Percentiles rank a stretch among this genome's conserved stretches.
These are phyloP conservation scores for Durusdinium trenchii DNA, from an alignment of 73 alveolate genomes.

Conservation along the genomic window DNA sequence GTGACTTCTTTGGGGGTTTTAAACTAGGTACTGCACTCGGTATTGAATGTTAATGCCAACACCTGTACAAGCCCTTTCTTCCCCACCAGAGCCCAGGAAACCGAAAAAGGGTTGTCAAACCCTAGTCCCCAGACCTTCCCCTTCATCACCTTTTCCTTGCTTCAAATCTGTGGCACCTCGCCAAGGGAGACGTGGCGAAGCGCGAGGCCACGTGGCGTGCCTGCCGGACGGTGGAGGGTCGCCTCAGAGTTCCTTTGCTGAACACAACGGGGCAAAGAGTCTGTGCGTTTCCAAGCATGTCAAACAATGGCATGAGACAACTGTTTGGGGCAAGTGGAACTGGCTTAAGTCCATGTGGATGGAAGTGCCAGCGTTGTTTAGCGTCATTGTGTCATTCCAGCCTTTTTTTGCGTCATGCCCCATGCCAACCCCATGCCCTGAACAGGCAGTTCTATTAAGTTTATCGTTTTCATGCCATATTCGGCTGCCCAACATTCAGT, in stretches of 20 bases:
- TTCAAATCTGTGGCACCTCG: background rate
- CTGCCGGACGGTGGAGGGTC: constrained; percentile 36
- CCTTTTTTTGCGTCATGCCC: too few species aligned
- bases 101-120: background rate
- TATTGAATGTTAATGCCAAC: background rate
- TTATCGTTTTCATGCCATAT: background rate
- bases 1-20: too few species aligned
- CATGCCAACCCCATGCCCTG: too few species aligned
- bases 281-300: too few species aligned
- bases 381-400: too few species aligned
- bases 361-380: too few species aligned
- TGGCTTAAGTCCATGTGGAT: too few species aligned
- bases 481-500: background rate
- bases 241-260: background rate
- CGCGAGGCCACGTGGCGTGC: constrained; percentile 35
- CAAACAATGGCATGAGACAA: too few species aligned
- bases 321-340: too few species aligned
- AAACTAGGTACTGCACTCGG: background rate
- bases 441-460: too few species aligned
- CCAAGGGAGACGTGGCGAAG: background rate
- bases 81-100: background rate
- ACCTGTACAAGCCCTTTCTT: background rate
- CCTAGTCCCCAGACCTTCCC: background rate
- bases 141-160: background rate
- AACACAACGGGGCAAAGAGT: background rate